Conservation (phyloP, 2,329 filamentous ascomycete genomes). For the Ramularia collo-cygni region DNA sequence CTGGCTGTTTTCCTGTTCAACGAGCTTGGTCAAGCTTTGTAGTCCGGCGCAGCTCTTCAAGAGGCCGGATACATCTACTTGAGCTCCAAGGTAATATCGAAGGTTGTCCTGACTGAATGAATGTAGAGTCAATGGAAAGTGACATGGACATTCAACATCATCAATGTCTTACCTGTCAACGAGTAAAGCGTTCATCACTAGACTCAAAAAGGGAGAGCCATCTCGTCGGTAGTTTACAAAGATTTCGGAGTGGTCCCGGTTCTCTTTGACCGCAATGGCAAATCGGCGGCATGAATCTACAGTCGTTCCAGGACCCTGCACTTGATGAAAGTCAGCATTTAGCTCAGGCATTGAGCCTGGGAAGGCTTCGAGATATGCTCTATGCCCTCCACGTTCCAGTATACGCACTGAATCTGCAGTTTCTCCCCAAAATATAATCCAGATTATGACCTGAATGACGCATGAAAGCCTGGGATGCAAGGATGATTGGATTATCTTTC, state of each 20-base stretch:
- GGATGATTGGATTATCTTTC: constrained; percentile 67
- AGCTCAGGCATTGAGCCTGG: no score
- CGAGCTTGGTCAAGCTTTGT: constrained; percentile 44
- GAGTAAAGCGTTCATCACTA: constrained; percentile 50
- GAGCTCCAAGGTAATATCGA: constrained; percentile 64
- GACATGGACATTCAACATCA: no score
- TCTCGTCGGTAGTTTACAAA: constrained; percentile 68
- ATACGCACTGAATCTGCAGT: constrained; percentile 71
- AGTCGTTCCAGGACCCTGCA: constrained; percentile 64
- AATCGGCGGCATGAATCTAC: constrained; percentile 14
- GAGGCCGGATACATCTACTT: constrained; percentile 63
- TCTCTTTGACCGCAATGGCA: constrained; percentile 43
- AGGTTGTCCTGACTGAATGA: constrained; percentile 47
- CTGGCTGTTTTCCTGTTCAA: constrained; percentile 3
- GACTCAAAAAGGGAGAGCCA: constrained; percentile 68
- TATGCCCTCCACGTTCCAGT: no score
- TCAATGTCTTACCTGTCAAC: constrained; percentile 32
- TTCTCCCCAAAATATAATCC: constrained; percentile 64
- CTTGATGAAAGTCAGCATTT: no score
- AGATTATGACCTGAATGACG: constrained; percentile 68
- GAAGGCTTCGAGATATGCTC: no score
- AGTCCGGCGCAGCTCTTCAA: constrained; percentile 61
- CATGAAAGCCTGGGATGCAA: constrained; percentile 70
- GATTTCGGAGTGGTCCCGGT: constrained; percentile 63
- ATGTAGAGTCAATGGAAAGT: no score